These are phyloP conservation scores for Pseudogymnoascus sp. DNA, from an alignment of 2,329 filamentous ascomycete species.

Conservation along the genomic window DNA sequence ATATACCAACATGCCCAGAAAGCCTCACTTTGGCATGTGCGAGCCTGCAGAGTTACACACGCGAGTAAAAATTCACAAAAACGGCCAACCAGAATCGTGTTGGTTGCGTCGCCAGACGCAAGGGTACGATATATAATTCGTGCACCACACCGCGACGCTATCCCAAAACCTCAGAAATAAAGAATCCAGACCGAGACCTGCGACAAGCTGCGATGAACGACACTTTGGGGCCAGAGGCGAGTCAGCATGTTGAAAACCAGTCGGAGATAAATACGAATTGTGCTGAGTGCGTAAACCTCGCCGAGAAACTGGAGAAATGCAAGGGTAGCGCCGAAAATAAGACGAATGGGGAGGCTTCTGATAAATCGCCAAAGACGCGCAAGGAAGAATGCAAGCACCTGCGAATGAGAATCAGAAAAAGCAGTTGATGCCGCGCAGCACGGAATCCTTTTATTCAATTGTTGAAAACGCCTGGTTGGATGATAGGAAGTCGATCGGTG, in stretches of 20 bases:
- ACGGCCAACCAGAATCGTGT: not conserved
- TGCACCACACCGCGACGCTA: not conserved
- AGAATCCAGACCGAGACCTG: not conserved
- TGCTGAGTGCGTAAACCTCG: constrained; percentile 29
- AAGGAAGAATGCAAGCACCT: not conserved
- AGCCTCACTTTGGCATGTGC: not conserved
- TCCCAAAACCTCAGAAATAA: not conserved
- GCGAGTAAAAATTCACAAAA: not conserved
- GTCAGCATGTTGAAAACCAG: not conserved
- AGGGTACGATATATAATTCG: not conserved
- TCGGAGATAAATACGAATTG: not conserved
- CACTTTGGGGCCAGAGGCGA: not conserved
- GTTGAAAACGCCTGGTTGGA: not conserved
- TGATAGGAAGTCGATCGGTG: not conserved
- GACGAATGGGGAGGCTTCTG: not conserved
- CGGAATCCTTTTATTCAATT: not conserved
- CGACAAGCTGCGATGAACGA: not conserved
- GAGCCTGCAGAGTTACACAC: not conserved
- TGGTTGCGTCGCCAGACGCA: not conserved
- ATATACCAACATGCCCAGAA: not conserved
- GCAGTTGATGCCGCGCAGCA: not conserved
- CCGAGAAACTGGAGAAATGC: constrained; percentile 11
- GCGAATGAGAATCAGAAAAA: not conserved
- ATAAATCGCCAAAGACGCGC: not conserved
- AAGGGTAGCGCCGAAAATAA: not conserved